These are phyloP conservation scores for Vigna trinervia DNA, from an alignment of 306 rosid genomes.

Conservation along the genomic window DNA sequence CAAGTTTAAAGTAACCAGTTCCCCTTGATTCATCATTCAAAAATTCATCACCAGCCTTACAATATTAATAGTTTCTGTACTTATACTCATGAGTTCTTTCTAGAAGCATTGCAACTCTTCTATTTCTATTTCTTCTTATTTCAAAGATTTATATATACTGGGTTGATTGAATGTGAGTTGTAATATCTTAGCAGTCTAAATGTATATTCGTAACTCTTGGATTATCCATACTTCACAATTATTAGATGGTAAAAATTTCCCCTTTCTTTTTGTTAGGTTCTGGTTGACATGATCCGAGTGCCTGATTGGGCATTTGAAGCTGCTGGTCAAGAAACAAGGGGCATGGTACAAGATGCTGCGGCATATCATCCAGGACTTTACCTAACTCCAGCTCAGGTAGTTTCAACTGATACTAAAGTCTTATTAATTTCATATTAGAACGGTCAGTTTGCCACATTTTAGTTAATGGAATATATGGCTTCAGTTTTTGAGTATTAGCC, in stretches of 20 bases:
- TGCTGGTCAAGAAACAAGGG: constrained; percentile 95
- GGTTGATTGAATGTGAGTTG: constrained; percentile 28
- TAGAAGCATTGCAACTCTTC: constrained; percentile 4
- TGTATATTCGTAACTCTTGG: constrained; percentile 26
- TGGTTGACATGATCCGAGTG: constrained; percentile 96
- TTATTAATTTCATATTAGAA: constrained; percentile 27
- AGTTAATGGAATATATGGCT: constrained; percentile 19
- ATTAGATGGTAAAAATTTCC: constrained; percentile 36
- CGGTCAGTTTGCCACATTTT: background rate
- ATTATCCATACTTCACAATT: constrained; percentile 23
- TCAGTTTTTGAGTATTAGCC: constrained; percentile 7
- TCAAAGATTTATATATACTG: constrained; percentile 1
- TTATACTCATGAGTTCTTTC: constrained; percentile 18
- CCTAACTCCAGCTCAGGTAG: constrained; percentile 97
- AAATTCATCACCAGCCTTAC: background rate
- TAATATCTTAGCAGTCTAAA: constrained; percentile 36
- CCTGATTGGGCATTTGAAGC: constrained; percentile 99
- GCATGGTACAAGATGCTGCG: constrained; percentile 94
- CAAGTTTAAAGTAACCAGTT: background rate
- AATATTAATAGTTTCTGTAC: background rate
- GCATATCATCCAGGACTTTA: constrained; percentile 93
- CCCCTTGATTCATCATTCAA: background rate
- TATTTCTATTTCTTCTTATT: constrained; percentile 25
- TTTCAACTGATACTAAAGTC: constrained; percentile 36
- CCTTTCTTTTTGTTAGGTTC: constrained; percentile 59